Conservation (phyloP, 2,329 filamentous ascomycete genomes). For the Chaetomium globosum region DNA sequence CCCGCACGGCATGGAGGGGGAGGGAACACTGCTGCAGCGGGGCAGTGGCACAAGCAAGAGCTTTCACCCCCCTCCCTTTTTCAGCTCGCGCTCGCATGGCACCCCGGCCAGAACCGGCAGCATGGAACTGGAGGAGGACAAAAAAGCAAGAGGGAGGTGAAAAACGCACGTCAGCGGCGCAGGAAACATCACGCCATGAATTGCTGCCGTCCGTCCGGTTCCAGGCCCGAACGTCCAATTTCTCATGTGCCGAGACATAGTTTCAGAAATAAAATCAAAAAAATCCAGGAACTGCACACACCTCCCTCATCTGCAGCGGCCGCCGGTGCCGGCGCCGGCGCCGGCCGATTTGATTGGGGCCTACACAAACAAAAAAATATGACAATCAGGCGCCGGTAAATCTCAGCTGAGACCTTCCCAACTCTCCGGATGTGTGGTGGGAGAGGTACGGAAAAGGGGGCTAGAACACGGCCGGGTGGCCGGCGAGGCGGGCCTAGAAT, state of each 20-base stretch:
- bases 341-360: background rate
- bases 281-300: background rate
- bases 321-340: no score
- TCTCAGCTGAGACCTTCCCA: background rate
- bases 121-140: background rate
- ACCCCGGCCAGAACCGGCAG: slow-evolving; percentile 12
- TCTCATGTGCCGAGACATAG: background rate
- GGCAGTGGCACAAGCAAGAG: slow-evolving; percentile 4
- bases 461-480: background rate
- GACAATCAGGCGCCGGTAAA: background rate
- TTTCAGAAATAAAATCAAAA: background rate
- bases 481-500: background rate
- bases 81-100: slow-evolving; percentile 2
- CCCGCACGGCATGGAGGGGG: background rate
- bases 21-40: background rate
- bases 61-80: background rate
- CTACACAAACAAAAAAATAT: background rate
- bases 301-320: background rate
- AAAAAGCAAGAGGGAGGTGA: background rate
- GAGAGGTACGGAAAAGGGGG: background rate
- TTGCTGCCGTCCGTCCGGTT: background rate
- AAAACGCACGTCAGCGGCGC: slow-evolving; percentile 13
- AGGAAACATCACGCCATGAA: background rate
- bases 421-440: background rate
- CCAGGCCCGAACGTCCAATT: background rate